Conservation (phyloP, 2,329 filamentous ascomycete genomes). For the Fusarium floridanum region DNA sequence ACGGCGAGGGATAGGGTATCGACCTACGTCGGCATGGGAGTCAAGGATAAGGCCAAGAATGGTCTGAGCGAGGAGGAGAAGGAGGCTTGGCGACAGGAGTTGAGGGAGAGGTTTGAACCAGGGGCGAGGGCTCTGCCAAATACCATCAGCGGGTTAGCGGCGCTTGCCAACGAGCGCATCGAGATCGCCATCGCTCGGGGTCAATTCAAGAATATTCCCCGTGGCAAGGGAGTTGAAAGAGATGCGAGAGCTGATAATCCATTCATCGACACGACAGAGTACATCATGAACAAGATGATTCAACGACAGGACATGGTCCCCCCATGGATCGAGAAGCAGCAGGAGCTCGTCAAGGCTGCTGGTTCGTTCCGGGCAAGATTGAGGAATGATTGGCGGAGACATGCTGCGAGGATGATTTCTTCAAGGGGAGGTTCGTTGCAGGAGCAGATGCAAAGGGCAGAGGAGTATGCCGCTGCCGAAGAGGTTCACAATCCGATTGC, state of each 20-base stretch:
- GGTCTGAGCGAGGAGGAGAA: conserved; percentile 78
- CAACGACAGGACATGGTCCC: conserved; percentile 95
- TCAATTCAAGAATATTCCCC: conserved; percentile 85
- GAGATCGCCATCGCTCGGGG: conserved; percentile 94
- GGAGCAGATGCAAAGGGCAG: conserved; percentile 78
- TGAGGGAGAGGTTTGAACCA: conserved; percentile 85
- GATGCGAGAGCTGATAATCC: conserved; percentile 87
- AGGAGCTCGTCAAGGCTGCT: conserved; percentile 81
- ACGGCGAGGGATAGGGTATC: conserved; percentile 69
- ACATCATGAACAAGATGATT: conserved; percentile 99
- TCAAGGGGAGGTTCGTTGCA: conserved; percentile 81
- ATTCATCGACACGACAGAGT: conserved; percentile 96
- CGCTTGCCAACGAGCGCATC: conserved; percentile 90
- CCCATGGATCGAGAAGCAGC: conserved; percentile 99
- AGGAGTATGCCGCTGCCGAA: conserved; percentile 83
- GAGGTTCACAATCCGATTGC: conserved; percentile 70
- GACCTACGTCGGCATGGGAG: conserved; percentile 63
- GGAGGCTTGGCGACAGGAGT: conserved; percentile 76
- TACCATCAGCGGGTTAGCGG: conserved; percentile 81
- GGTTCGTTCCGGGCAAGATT: conserved; percentile 80
- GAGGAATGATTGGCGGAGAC: conserved; percentile 85
- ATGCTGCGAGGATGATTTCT: conserved; percentile 83
- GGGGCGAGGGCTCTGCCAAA: conserved; percentile 80
- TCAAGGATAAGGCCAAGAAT: conserved; percentile 61
- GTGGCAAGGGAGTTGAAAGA: conserved; percentile 84